Conservation (phyloP, 1,284 basidiomycete species). For the Grifola frondosa region DNA sequence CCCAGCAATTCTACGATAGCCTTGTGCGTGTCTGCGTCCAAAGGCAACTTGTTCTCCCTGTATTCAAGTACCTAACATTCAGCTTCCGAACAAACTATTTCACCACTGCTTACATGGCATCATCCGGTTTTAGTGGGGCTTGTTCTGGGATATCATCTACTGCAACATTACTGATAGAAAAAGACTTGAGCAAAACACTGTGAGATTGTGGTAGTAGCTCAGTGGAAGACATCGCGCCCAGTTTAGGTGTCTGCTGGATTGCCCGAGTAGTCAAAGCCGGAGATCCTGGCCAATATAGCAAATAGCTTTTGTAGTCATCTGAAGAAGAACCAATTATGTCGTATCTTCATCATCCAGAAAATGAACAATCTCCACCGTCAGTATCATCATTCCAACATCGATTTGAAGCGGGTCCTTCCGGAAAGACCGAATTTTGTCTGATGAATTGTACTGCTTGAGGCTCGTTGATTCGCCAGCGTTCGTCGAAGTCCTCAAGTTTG, state of each 20-base stretch:
- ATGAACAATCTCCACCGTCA: slow-evolving; percentile 16
- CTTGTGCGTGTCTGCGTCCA: slow-evolving; percentile 30
- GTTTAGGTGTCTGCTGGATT: slow-evolving; percentile 36
- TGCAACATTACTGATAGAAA: slow-evolving; percentile 1
- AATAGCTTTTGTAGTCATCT: slow-evolving; percentile 24
- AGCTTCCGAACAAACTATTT: neutral
- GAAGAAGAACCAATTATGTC: slow-evolving; percentile 14
- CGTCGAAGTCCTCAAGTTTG: slow-evolving; percentile 41
- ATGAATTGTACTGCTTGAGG: slow-evolving; percentile 39
- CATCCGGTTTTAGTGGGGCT: slow-evolving; percentile 7
- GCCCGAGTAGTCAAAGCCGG: slow-evolving; percentile 42
- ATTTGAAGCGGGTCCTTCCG: slow-evolving; percentile 30
- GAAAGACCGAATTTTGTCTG: slow-evolving; percentile 27
- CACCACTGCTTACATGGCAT: slow-evolving; percentile 19
- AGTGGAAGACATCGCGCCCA: slow-evolving; percentile 17
- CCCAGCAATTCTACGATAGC: slow-evolving; percentile 21
- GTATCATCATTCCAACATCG: slow-evolving; percentile 35
- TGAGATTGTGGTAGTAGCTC: slow-evolving; percentile 5
- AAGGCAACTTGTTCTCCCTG: slow-evolving; percentile 35
- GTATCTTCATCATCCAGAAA: neutral
- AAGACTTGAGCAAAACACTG: slow-evolving; percentile 7
- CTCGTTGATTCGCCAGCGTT: slow-evolving; percentile 39
- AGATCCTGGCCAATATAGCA: slow-evolving; percentile 34
- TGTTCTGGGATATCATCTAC: slow-evolving; percentile 6
- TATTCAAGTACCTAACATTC: neutral